Percentiles rank a stretch among this genome's conserved stretches.
Evolutionary conservation across 352 stramenopile species (phyloP).

Genomic region (Phytophthora nicotianae): DNA sequence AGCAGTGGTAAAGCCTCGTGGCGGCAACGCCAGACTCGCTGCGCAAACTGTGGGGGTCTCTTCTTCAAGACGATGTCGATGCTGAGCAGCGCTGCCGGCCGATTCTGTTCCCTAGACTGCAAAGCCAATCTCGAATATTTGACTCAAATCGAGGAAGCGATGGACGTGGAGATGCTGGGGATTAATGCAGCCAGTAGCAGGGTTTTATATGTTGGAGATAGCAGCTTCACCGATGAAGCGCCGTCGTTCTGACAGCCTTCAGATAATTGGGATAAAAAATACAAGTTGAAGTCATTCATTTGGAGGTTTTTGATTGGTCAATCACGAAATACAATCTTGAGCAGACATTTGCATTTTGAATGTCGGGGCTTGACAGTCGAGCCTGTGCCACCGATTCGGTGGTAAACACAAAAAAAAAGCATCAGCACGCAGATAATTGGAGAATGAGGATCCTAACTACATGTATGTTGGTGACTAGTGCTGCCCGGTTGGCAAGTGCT

Average conservation of each 20-base stretch:
- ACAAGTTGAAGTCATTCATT: neutral
- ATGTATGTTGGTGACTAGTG: too few relatives aligned
- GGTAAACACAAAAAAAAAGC: too few relatives aligned
- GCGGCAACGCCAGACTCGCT: conserved; percentile 21
- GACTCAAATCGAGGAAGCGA: conserved; percentile 20
- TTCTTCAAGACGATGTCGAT: conserved; percentile 30
- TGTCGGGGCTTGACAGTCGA: too few relatives aligned
- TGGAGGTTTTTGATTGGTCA: neutral
- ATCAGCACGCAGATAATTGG: too few relatives aligned
- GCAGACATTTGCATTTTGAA: too few relatives aligned
- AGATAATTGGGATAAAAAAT: neutral
- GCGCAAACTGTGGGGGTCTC: conserved; percentile 25
- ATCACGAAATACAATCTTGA: neutral
- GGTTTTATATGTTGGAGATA: neutral
- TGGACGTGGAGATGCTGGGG: conserved; percentile 24
- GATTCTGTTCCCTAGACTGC: conserved; percentile 58
- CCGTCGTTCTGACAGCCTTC: neutral
- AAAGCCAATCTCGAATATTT: conserved; percentile 44
- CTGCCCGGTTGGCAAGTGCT: too few relatives aligned
- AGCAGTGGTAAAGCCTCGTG: conserved; percentile 1
- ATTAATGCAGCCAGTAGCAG: neutral
- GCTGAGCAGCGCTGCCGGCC: neutral
- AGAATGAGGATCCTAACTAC: too few relatives aligned
- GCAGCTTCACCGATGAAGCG: neutral
- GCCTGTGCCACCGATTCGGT: too few relatives aligned